Evolutionary conservation across 2,329 filamentous ascomycete genomes (phyloP), one percentile per base, ranked within the genome.

Genomic region (Fusarium compactum): DNA sequence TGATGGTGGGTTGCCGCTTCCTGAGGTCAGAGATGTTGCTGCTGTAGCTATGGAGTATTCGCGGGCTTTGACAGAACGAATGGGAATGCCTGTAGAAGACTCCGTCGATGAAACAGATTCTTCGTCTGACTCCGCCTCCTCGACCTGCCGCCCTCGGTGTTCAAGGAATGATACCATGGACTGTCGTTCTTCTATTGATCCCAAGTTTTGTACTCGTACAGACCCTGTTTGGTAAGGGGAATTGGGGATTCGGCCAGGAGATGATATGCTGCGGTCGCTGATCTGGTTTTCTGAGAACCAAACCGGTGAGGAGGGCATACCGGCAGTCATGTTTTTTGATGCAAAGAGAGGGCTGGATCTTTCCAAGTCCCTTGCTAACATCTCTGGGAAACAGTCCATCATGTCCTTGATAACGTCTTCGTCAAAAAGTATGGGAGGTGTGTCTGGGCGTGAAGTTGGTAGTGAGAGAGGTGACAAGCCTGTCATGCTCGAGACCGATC

Each of bases 281-380:
- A 51, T 47, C 16, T 68, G 63, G 34, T 68, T 67, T 54, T 78
- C 77, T 8, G 77, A 74, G 18, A 74, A 74, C 8, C 79, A 79
- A 18, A 85, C 73, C 5, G 76, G 74, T 38, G 76, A 76, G 14
- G 78, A 76, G 1, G 87, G 86, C 11, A 80, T 73, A 11, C 86
- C 86, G 24, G 86, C 83, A 8, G 86, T 86, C 82, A 88, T 84
- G 61, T 83, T 84, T 73, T 80, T 85, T 16, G 85, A 81, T 27
- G 78, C 78, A 59, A 88, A 89, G 27, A 86, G 74, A 12, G 80
- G 77, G 53, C 79, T 79, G 20, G 85, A 87, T 24, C 80, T 73
- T 72, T 87, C 84, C 47, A 89, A 78, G 67, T 89, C 86, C 62
- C 80, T 82, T 9, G 83, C 87, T n/a, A 89, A 79, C 41, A 88